Percentiles rank a stretch among this genome's conserved stretches.
Conservation (phyloP, 441 rosid genomes). For the Macaranga tanarius region DNA sequence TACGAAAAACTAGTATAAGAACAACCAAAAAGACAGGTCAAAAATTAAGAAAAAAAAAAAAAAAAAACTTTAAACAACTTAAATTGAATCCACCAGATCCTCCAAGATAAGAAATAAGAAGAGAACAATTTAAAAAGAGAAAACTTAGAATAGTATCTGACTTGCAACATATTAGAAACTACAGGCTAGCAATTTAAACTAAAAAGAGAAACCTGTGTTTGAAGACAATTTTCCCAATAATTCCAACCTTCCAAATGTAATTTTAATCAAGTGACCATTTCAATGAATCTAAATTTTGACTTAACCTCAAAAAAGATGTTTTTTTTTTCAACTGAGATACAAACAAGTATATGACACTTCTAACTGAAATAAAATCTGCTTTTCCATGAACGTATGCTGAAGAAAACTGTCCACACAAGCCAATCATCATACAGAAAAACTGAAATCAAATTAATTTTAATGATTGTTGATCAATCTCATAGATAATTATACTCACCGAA, state of each 20-base stretch:
- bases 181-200: background rate
- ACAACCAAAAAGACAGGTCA: background rate
- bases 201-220: background rate
- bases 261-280: background rate
- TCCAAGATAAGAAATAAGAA: too few species aligned
- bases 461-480: background rate
- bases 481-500: conserved; percentile 50
- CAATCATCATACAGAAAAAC: background rate
- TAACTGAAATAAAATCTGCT: too few species aligned
- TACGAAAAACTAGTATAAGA: background rate
- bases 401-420: too few species aligned
- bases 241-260: background rate
- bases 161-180: background rate
- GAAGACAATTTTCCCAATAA: background rate
- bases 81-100: background rate
- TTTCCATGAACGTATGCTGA: too few species aligned
- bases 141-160: background rate
- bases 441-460: background rate
- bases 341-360: too few species aligned
- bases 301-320: too few species aligned
- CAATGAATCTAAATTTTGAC: too few species aligned
- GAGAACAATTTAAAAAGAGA: background rate
- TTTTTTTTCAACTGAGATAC: too few species aligned
- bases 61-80: background rate
- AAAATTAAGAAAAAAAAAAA: background rate